phyloP scores from a whole-genome alignment of 2,329 filamentous ascomycete genomes.

The Botryotinia globosa region DNA sequence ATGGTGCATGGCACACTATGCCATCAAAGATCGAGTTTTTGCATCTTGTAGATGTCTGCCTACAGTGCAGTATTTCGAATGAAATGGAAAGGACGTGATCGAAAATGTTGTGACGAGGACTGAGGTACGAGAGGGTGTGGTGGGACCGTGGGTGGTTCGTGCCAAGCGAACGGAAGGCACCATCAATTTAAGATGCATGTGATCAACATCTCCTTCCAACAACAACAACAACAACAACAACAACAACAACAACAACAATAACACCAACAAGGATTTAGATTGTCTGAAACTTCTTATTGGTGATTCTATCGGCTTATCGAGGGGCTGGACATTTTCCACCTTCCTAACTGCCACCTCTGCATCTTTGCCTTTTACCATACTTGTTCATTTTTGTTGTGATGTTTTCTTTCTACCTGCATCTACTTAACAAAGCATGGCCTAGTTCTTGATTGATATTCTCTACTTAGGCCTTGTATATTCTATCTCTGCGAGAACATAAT shows the following conservation, averaged over 20 bases:
- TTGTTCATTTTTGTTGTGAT: background rate
- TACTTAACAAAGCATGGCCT: background rate
- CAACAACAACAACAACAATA: background rate
- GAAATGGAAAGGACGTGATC: background rate
- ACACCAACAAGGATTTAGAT: conserved; percentile 5
- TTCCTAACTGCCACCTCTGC: conserved; percentile 4
- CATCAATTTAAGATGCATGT: background rate
- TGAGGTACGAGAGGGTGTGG: background rate
- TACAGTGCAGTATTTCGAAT: background rate
- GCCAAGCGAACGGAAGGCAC: background rate
- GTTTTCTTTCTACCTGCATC: background rate
- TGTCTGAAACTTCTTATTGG: background rate
- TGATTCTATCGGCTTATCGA: background rate
- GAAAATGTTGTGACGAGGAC: background rate
- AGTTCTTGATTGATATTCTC: background rate
- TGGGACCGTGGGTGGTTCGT: background rate
- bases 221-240: background rate
- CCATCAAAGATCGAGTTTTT: background rate
- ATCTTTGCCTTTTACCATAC: background rate
- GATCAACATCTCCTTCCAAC: background rate
- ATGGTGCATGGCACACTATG: background rate
- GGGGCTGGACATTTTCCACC: background rate
- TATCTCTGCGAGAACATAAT: background rate
- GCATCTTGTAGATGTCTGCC: background rate
- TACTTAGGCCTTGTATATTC: background rate